These are phyloP conservation scores for Vigna unguiculata DNA, from an alignment of 306 rosid species.

Conservation along the genomic window DNA sequence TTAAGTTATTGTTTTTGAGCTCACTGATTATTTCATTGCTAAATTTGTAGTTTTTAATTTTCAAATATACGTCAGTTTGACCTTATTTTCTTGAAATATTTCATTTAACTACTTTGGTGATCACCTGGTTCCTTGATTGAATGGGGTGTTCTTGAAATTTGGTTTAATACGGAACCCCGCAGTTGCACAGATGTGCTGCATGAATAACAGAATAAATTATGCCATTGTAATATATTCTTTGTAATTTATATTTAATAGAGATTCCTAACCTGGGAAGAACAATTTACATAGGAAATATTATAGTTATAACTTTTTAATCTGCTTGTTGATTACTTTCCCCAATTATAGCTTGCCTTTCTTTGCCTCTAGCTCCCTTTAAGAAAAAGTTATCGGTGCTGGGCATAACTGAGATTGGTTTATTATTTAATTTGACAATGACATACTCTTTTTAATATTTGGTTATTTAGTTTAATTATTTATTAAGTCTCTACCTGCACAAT, in stretches of 20 bases:
- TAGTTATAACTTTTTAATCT: neutral
- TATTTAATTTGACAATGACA: neutral
- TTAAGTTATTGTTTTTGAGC: neutral
- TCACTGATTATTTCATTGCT: constrained; percentile 6
- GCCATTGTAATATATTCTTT: neutral
- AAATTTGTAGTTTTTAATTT: constrained; percentile 27
- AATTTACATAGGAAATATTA: constrained; percentile 5
- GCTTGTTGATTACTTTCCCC: constrained; percentile 10
- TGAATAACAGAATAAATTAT: neutral
- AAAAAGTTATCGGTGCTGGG: neutral
- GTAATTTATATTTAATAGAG: neutral
- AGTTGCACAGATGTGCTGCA: neutral
- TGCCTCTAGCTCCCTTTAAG: neutral
- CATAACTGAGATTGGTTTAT: neutral
- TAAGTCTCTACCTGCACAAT: neutral
- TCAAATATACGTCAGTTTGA: neutral
- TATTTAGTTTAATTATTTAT: neutral
- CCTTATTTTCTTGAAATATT: neutral
- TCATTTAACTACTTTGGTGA: neutral
- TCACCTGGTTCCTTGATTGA: neutral
- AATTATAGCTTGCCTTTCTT: neutral
- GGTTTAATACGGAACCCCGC: neutral
- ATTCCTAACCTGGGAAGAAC: constrained; percentile 11
- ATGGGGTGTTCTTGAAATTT: neutral
- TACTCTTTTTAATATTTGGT: neutral